A percentile compares a stretch with the other conserved stretches of the same genome.
phyloP scores from a whole-genome alignment of 345 rosid species.

The Hirschfeldia incana region DNA sequence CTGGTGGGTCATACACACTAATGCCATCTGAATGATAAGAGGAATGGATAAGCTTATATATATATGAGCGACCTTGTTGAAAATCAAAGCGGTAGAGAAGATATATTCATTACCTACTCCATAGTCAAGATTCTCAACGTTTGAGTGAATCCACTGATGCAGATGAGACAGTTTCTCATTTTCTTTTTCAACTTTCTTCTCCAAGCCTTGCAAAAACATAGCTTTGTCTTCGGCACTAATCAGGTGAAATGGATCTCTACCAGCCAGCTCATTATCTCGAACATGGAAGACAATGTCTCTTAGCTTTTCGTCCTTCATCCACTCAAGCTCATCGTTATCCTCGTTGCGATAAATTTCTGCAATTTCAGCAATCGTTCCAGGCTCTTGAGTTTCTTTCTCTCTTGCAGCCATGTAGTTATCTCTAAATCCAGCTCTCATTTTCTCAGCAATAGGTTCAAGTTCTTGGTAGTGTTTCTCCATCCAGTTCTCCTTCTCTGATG shows the following conservation, averaged over 20 bases:
- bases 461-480: slow-evolving; percentile 63
- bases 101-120: slow-evolving; percentile 68
- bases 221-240: slow-evolving; percentile 69
- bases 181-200: slow-evolving; percentile 80
- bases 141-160: slow-evolving; percentile 83
- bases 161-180: slow-evolving; percentile 62
- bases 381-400: slow-evolving; percentile 48
- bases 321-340: slow-evolving; percentile 67
- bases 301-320: slow-evolving; percentile 89
- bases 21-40: slow-evolving; percentile 61
- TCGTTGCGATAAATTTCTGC: slow-evolving; percentile 47
- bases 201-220: slow-evolving; percentile 80
- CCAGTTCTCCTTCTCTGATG: slow-evolving; percentile 55
- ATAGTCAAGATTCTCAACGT: slow-evolving; percentile 84
- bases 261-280: slow-evolving; percentile 84
- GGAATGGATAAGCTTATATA: slow-evolving; percentile 5
- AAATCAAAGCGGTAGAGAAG: slow-evolving; percentile 10
- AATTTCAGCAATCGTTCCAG: slow-evolving; percentile 40
- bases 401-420: slow-evolving; percentile 69
- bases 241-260: slow-evolving; percentile 79
- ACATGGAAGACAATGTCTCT: slow-evolving; percentile 80
- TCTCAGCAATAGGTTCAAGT: slow-evolving; percentile 62
- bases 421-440: slow-evolving; percentile 75
- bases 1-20: slow-evolving; percentile 77
- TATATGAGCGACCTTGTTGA: not conserved